Evolutionary conservation across 176 grass and related monocot genomes (phyloP).

Genomic region (Areca catechu): DNA sequence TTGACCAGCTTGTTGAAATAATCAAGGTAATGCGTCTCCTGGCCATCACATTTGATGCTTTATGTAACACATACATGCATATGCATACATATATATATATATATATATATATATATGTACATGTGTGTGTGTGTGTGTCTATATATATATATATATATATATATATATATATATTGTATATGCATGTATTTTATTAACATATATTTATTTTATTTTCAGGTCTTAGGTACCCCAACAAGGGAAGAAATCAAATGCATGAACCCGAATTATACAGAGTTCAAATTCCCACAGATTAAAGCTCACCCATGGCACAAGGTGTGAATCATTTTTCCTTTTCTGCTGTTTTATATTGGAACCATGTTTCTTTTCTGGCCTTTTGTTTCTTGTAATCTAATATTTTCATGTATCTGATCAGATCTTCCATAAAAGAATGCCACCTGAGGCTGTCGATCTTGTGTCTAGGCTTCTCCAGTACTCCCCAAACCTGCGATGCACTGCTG

Average conservation of each 20-base stretch:
- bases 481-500: constrained; percentile 71
- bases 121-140: too few species aligned
- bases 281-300: constrained; percentile 84
- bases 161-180: too few species aligned
- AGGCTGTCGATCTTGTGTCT: constrained; percentile 90
- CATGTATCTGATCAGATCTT: constrained; percentile 49
- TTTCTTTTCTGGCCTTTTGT: not conserved
- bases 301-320: constrained; percentile 81
- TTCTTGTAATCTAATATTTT: not conserved
- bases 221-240: constrained; percentile 80
- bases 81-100: too few species aligned
- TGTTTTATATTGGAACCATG: not conserved
- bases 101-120: too few species aligned
- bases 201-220: constrained; percentile 16
- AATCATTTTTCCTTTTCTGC: not conserved
- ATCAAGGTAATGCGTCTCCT: constrained; percentile 45
- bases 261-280: constrained; percentile 73
- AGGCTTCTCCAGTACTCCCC: constrained; percentile 88
- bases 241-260: constrained; percentile 96
- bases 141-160: too few species aligned
- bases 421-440: constrained; percentile 85
- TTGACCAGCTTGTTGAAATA: constrained; percentile 85
- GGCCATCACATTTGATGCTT: not conserved
- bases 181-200: too few species aligned
- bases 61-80: not conserved